phyloP scores from a whole-genome alignment of 2,329 filamentous ascomycete species.

The Hyphodiscus sp. region DNA sequence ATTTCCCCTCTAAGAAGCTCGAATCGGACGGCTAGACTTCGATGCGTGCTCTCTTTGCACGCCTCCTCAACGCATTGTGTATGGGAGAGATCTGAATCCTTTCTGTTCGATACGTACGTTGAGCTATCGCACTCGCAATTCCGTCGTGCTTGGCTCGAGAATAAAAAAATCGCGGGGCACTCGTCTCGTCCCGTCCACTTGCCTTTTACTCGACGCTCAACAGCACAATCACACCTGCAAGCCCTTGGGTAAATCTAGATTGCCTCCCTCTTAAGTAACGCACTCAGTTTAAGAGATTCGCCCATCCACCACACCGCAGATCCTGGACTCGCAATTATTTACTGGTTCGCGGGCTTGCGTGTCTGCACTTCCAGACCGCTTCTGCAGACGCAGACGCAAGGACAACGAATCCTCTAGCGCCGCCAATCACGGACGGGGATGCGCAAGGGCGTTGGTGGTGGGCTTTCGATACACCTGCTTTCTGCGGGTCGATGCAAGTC shows the following conservation, averaged over 20 bases:
- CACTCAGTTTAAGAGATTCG: neutral
- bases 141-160: no score
- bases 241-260: neutral
- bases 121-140: no score
- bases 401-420: constrained; percentile 7
- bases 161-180: neutral
- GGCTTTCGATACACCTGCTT: no score
- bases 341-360: neutral
- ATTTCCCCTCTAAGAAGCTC: neutral
- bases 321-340: neutral
- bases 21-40: neutral
- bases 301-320: neutral
- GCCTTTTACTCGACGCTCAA: neutral
- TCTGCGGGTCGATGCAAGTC: neutral
- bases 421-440: neutral
- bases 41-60: neutral
- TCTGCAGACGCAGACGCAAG: constrained; percentile 9
- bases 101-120: no score
- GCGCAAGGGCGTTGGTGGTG: no score
- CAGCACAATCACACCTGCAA: neutral
- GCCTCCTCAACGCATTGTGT: neutral
- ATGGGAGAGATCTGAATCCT: neutral
- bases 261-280: neutral
- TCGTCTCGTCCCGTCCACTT: no score
- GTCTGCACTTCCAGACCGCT: constrained; percentile 5